These are phyloP conservation scores for Hibiscus tridactylites DNA, from an alignment of 345 rosid genomes.

Conservation along the genomic window DNA sequence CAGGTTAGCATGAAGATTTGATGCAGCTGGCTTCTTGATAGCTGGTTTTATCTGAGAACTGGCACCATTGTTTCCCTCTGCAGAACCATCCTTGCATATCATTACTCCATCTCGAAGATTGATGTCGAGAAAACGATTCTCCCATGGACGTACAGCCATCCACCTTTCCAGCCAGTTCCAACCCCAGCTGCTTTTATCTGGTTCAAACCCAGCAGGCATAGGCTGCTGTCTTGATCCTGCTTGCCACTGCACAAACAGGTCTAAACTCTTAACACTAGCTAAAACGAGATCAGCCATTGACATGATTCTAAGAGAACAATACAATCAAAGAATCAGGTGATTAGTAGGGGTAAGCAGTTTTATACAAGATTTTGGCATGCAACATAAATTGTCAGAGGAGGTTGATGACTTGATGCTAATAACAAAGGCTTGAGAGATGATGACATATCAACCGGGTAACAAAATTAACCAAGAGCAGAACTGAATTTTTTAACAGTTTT, in stretches of 20 bases:
- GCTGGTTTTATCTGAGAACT: constrained; percentile 43
- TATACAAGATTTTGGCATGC: neutral
- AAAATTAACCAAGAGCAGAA: neutral
- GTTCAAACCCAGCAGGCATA: constrained; percentile 59
- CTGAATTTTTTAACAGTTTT: neutral
- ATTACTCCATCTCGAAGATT: constrained; percentile 73
- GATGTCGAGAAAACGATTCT: constrained; percentile 88
- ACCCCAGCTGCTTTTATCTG: constrained; percentile 98
- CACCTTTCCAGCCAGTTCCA: constrained; percentile 99
- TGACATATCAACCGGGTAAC: neutral
- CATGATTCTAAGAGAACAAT: neutral
- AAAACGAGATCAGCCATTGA: neutral
- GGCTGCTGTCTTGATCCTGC: constrained; percentile 77
- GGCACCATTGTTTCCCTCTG: constrained; percentile 37
- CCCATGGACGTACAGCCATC: constrained; percentile 99
- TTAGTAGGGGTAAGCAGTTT: neutral
- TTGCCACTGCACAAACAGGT: constrained; percentile 67
- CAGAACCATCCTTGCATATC: constrained; percentile 39
- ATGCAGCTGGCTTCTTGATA: constrained; percentile 40
- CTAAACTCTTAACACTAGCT: neutral
- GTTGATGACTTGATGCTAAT: constrained; percentile 4
- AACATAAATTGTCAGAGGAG: constrained; percentile 5
- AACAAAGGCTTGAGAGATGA: constrained; percentile 13
- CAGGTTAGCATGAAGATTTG: constrained; percentile 32
- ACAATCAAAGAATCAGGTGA: neutral